phyloP scores from a whole-genome alignment of 2,329 filamentous ascomycete species.

The Alternaria arbusti region DNA sequence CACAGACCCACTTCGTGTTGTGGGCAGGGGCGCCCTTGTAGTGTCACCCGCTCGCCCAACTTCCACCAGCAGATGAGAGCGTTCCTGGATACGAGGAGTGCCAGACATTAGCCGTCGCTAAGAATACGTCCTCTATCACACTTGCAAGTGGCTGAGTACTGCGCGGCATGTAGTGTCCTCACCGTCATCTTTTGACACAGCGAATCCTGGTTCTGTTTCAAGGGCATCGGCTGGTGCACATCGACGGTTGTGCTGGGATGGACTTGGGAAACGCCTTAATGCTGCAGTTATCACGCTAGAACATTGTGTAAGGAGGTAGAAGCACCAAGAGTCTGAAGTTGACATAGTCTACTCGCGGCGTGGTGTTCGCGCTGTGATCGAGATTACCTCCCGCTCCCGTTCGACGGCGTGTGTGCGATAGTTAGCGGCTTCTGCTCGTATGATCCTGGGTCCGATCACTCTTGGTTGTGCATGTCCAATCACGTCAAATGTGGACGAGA shows the following conservation, averaged over 20 bases:
- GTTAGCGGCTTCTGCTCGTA: constrained; percentile 33
- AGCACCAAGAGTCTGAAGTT: neutral
- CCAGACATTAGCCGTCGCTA: constrained; percentile 25
- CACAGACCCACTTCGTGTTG: constrained; percentile 30
- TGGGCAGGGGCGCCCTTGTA: constrained; percentile 37
- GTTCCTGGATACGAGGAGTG: constrained; percentile 31
- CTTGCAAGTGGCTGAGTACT: neutral
- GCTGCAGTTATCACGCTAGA: constrained; percentile 4
- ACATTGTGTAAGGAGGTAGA: neutral
- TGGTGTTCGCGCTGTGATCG: constrained; percentile 28
- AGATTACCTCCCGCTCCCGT: constrained; percentile 40
- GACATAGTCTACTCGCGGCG: constrained; percentile 13
- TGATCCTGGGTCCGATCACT: constrained; percentile 40
- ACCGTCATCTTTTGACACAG: neutral
- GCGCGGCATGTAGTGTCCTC: neutral
- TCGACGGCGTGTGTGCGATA: constrained; percentile 33
- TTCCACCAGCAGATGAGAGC: constrained; percentile 17
- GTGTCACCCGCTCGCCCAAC: constrained; percentile 33
- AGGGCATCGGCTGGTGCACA: neutral
- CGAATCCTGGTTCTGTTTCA: neutral
- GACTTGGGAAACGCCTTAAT: neutral
- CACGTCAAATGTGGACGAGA: neutral
- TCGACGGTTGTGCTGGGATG: constrained; percentile 2
- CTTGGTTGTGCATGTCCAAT: constrained; percentile 14
- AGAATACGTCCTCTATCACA: constrained; percentile 6